Evolutionary conservation across 2,329 filamentous ascomycete species (phyloP), one percentile per base, ranked within the genome.

Genomic region (Microcyclospora pomicola): DNA sequence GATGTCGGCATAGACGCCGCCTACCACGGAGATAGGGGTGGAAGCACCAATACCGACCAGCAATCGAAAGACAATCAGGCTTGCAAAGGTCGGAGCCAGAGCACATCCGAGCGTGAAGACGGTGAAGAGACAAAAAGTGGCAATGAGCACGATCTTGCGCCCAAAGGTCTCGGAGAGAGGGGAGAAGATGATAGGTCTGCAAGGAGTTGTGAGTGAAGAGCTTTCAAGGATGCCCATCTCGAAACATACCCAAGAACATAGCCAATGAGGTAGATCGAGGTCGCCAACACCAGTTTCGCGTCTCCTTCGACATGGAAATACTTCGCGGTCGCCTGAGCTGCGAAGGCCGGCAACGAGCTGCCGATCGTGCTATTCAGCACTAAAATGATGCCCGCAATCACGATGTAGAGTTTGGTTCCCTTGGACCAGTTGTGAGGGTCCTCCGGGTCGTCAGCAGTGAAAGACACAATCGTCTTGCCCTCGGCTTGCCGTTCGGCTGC

Each of bases 281-380:
- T 63, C 27, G 72, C 75, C 1, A 71, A 55, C 4, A 69, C 63
- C 3, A 54, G 42, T 16, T 66, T 52, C 12, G 55, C 57, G 37
- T 65, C 51, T 27, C 59, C 56, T 0, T 67, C 68, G 40, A 80
- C 59, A 37, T 65, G 51, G 59, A 77, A 83, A 46, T 77, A 65
- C 2, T 58, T 52, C 2, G 68, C 61, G 34, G 82, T 77, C 36
- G 65, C 69, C 2, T 69, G 65, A 2, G 75, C 67, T 11, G 74
- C 73, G 54, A 78, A 78, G 39, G 74, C 73, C 1, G 78, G 75
- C 5, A 83, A 63, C 0, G 75, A 66, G 31, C 72, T 79, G 1
- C 72, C 73, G 59, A 82, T 72, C 9, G 78, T 82, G 16, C 71
- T 75, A 55, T 83, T 83, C 52, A 80, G 64, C 32, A 82, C 75